phyloP scores from a whole-genome alignment of 345 rosid species.

The Populus davidiana region DNA sequence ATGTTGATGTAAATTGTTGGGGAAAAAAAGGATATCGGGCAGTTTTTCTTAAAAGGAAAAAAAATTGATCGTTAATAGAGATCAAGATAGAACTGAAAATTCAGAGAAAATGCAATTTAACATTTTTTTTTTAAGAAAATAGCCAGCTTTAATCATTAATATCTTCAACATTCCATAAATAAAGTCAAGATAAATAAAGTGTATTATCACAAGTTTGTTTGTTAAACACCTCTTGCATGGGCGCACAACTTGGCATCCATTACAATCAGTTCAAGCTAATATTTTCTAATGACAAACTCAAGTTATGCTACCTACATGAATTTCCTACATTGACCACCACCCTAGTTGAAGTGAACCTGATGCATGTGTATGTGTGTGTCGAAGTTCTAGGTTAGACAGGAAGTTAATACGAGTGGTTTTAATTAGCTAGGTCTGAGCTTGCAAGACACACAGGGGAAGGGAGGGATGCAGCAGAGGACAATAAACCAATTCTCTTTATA shows the following conservation, averaged over 20 bases:
- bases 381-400: not conserved
- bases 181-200: not conserved
- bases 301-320: too few relatives aligned
- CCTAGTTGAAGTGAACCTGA: too few relatives aligned
- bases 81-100: not conserved
- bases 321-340: too few relatives aligned
- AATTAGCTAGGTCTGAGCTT: not conserved
- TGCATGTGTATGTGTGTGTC: not conserved
- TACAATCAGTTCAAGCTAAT: not conserved
- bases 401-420: not conserved
- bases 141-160: not conserved
- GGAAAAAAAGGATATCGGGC: not conserved
- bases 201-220: not conserved
- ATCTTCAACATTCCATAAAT: not conserved
- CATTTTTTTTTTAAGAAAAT: too few relatives aligned
- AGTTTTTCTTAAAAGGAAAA: not conserved
- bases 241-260: not conserved
- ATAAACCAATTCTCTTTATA: not conserved
- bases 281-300: not conserved
- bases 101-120: not conserved
- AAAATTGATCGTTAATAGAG: not conserved
- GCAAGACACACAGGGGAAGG: not conserved
- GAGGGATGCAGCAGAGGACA: not conserved
- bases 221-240: not conserved
- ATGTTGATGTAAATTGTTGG: not conserved